A percentile compares a stretch with the other conserved stretches of the same genome.
Evolutionary conservation across 1,284 basidiomycete species (phyloP).

Genomic region (Polyporus tsugae): DNA sequence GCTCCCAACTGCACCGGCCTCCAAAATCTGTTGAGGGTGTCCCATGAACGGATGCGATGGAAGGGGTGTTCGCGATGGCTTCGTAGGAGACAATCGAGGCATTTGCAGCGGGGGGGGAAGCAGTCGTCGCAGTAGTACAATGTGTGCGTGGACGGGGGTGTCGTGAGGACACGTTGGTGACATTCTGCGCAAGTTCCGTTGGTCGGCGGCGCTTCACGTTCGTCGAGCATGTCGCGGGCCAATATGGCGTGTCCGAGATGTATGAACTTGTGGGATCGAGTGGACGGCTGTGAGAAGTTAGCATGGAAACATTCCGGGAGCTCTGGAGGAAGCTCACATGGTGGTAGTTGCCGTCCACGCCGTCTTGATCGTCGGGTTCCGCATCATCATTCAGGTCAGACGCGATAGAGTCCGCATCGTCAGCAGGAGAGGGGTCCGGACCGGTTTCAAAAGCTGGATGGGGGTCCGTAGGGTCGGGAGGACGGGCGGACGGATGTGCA

Average conservation of each 20-base stretch:
- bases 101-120: background rate
- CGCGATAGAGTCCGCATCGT: too few relatives aligned
- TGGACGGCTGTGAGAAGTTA: background rate
- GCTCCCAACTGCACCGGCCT: background rate
- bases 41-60: background rate
- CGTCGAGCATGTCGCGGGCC: background rate
- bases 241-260: background rate
- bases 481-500: too few relatives aligned
- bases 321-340: too few relatives aligned
- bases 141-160: too few relatives aligned
- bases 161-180: too few relatives aligned
- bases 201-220: background rate
- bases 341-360: too few relatives aligned
- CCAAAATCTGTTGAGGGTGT: background rate
- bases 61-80: background rate
- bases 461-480: too few relatives aligned
- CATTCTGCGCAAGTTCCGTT: background rate
- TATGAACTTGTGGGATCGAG: background rate
- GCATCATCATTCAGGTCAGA: too few relatives aligned
- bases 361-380: too few relatives aligned
- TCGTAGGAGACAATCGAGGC: background rate
- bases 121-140: constrained; percentile 2
- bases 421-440: too few relatives aligned
- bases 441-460: too few relatives aligned
- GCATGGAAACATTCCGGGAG: too few relatives aligned